Base-by-base conservation (phyloP, 140 eudicot species). In the Flaveria floridana region DNA sequence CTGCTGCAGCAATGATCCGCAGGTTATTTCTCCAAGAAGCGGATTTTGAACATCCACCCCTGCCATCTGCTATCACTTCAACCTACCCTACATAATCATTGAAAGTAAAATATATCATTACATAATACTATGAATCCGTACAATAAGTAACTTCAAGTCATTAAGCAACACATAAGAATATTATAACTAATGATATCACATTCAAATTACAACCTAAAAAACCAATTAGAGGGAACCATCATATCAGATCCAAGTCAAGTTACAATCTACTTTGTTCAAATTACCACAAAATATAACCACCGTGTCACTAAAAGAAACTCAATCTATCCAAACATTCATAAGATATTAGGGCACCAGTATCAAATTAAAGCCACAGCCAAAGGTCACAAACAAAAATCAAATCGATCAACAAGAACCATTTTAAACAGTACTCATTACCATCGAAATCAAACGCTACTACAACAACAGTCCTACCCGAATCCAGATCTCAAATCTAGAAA, bases 1-100 rank as follows among this genome's bases (percentile, higher is more conserved):
- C 81, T 88, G 93, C 82, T 90, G 84, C 72, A 93, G 85, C 66
- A 93, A 83, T 18, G 97, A 81, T 58, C 93, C 96, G 48, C 97
- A 90, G 61, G 96, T 88, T 46, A 82, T 83, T 83, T 89, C 96
- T 68, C 90, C 92, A 41, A 34, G 80, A 68, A 71, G 78, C 76
- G 78, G 91, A 71, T 82, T 84, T 70, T 85, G 83, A 72, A 76
- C 87, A 76, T 90, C 96, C 72, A 83, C 82, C 42, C 78, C 91
- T 23, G 93, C 89, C 98, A 93, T 89, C 74, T 64, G 19, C 65
- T 69, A 21, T 71, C 68, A 76, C 77, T 47, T 18, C 51, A 75
- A 75, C 64, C 84, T 50, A 65, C 41, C 75, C 88, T 79, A 79
- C 48, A 70, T 12, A 23, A 14, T 10, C 28, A 3, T 44, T 63